Percentiles rank a stretch among this genome's conserved stretches.
These are phyloP conservation scores for Talaromyces wortmannii DNA, from an alignment of 495 filamentous ascomycete species.

Conservation along the genomic window DNA sequence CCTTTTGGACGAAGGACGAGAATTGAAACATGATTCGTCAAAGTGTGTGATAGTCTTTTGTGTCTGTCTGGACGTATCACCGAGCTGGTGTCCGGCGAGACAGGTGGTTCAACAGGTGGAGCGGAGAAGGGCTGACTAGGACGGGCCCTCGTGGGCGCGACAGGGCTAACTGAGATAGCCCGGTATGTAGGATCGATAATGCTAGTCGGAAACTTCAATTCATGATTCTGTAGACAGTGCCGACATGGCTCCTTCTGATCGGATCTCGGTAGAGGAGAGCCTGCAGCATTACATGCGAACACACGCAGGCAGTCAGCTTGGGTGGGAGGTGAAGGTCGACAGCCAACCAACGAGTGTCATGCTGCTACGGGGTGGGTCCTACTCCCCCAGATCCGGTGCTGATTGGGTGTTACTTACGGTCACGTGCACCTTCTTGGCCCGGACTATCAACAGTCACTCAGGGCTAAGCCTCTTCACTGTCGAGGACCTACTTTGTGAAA, in stretches of 20 bases:
- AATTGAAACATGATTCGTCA: slow-evolving; percentile 61
- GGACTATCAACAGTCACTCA: no score
- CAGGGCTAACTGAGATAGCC: not conserved
- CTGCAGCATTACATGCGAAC: not conserved
- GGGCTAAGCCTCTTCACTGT: no score
- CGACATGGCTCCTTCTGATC: not conserved
- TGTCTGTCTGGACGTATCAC: not conserved
- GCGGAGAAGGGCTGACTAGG: not conserved
- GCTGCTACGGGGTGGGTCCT: not conserved
- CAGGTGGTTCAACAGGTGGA: not conserved
- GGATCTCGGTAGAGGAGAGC: not conserved
- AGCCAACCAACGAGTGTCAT: not conserved
- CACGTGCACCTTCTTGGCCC: no score
- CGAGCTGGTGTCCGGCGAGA: not conserved
- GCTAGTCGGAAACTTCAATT: not conserved
- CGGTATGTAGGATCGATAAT: not conserved
- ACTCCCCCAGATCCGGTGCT: no score
- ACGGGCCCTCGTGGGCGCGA: not conserved
- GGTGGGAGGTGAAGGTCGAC: not conserved
- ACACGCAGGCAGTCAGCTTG: not conserved
- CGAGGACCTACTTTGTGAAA: no score
- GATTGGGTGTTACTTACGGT: no score
- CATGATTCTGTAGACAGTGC: not conserved
- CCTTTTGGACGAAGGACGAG: slow-evolving; percentile 87
- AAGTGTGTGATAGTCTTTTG: not conserved